Conservation (phyloP, 768 basidiomycete genomes). For the Phylloporus arenicola region DNA sequence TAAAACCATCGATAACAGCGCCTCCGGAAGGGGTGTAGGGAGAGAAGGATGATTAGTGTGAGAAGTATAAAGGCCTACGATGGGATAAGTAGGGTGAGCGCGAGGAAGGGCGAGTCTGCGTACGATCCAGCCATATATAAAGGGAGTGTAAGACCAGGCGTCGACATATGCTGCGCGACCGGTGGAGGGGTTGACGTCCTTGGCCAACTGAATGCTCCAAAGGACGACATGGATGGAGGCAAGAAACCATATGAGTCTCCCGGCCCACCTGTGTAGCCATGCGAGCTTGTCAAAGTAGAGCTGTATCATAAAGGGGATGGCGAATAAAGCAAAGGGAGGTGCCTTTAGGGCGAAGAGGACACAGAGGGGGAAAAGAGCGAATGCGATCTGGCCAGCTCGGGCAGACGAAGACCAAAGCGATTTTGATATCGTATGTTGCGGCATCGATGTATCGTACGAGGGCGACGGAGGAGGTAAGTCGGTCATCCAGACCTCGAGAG, state of each 20-base stretch:
- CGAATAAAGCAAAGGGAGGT: constrained; percentile 67
- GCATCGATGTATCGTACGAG: constrained; percentile 31
- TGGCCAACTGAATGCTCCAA: constrained; percentile 64
- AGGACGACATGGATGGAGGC: constrained; percentile 54
- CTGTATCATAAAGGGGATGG: constrained; percentile 55
- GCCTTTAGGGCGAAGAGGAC: constrained; percentile 67
- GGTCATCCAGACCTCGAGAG: constrained; percentile 42
- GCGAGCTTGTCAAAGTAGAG: constrained; percentile 74
- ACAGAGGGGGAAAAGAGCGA: constrained; percentile 65
- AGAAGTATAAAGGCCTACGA: constrained; percentile 51
- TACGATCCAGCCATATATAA: constrained; percentile 59
- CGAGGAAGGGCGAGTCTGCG: constrained; percentile 17
- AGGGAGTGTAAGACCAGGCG: constrained; percentile 55
- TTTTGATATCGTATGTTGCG: constrained; percentile 59
- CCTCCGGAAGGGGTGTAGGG: constrained; percentile 46
- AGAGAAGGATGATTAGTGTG: constrained; percentile 48
- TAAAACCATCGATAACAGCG: constrained; percentile 64
- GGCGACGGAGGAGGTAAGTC: constrained; percentile 15
- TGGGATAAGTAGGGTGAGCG: constrained; percentile 1
- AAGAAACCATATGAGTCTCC: constrained; percentile 63
- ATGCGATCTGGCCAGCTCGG: constrained; percentile 64
- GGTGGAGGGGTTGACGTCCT: constrained; percentile 42
- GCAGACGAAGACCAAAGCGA: constrained; percentile 69
- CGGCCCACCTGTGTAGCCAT: constrained; percentile 66
- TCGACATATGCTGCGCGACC: constrained; percentile 42